phyloP scores from a whole-genome alignment of 2,329 filamentous ascomycete genomes.

The Fusarium sp. region DNA sequence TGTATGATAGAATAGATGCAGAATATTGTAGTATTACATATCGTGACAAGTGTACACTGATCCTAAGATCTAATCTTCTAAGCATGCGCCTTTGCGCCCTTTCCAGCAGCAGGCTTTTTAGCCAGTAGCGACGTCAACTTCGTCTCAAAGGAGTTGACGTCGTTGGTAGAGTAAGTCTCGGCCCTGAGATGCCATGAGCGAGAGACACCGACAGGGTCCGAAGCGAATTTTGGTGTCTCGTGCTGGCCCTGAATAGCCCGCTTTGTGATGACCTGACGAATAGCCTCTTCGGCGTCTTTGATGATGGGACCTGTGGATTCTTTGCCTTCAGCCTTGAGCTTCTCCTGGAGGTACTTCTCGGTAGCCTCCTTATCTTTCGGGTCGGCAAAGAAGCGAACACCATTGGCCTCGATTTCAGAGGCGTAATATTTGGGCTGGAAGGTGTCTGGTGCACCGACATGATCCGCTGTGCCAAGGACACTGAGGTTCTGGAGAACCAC shows the following conservation, averaged over 20 bases:
- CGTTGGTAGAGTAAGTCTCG: slow-evolving; percentile 48
- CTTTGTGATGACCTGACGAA: slow-evolving; percentile 47
- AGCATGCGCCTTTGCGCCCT: slow-evolving; percentile 39
- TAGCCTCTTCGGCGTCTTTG: slow-evolving; percentile 46
- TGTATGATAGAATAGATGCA: slow-evolving; percentile 27
- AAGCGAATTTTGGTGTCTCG: slow-evolving; percentile 47
- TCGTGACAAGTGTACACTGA: slow-evolving; percentile 43
- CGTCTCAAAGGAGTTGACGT: slow-evolving; percentile 51
- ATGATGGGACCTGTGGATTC: slow-evolving; percentile 42
- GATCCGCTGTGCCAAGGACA: slow-evolving; percentile 49
- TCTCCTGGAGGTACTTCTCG: slow-evolving; percentile 45
- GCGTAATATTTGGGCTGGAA: slow-evolving; percentile 46
- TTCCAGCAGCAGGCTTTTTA: slow-evolving; percentile 31
- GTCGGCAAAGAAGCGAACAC: slow-evolving; percentile 42
- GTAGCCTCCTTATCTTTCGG: slow-evolving; percentile 42
- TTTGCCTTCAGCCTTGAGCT: slow-evolving; percentile 31
- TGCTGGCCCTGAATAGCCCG: slow-evolving; percentile 50
- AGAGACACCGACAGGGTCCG: slow-evolving; percentile 47
- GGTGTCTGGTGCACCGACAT: slow-evolving; percentile 44
- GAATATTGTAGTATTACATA: slow-evolving; percentile 44
- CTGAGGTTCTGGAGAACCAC: slow-evolving; percentile 50
- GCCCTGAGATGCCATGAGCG: slow-evolving; percentile 51
- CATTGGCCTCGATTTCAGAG: slow-evolving; percentile 42
- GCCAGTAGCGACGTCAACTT: slow-evolving; percentile 50
- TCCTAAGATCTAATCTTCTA: slow-evolving; percentile 32